Conservation (phyloP, 306 rosid genomes). For the Astragalus membranaceus region DNA sequence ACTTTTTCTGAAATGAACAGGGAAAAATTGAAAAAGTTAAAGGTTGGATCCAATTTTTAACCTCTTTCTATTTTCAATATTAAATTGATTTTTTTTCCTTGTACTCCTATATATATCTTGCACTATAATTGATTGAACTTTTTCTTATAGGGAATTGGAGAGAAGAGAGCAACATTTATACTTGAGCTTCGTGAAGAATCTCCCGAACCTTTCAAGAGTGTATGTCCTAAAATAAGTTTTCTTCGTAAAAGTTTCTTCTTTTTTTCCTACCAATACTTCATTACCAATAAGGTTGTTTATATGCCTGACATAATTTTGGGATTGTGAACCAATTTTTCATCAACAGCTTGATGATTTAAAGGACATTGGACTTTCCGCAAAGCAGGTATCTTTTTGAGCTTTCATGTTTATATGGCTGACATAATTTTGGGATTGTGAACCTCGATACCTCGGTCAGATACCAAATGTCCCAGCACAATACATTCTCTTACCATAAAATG, state of each 20-base stretch:
- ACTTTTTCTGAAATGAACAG: conserved; percentile 22
- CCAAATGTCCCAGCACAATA: no score
- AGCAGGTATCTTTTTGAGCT: conserved; percentile 69
- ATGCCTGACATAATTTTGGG: background rate
- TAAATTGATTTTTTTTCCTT: background rate
- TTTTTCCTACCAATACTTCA: background rate
- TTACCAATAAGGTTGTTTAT: background rate
- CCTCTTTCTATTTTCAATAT: background rate
- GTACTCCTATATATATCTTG: background rate
- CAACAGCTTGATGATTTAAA: conserved; percentile 75
- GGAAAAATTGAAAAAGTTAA: conserved; percentile 63
- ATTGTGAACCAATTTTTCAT: conserved; percentile 1
- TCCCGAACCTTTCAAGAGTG: conserved; percentile 72
- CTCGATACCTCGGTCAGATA: no score
- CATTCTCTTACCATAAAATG: no score
- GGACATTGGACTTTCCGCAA: conserved; percentile 73
- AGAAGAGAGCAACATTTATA: conserved; percentile 70
- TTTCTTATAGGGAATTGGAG: conserved; percentile 72
- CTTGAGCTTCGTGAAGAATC: conserved; percentile 70
- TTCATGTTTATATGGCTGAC: no score
- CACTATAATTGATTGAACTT: background rate
- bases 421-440: no score
- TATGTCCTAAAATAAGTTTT: conserved; percentile 26
- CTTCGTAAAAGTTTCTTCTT: background rate
- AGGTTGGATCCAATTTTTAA: conserved; percentile 34